Evolutionary conservation across 148 eudicot genomes (phyloP), one percentile per base, ranked within the genome.

Genomic region (Vaccinium macrocarpon): DNA sequence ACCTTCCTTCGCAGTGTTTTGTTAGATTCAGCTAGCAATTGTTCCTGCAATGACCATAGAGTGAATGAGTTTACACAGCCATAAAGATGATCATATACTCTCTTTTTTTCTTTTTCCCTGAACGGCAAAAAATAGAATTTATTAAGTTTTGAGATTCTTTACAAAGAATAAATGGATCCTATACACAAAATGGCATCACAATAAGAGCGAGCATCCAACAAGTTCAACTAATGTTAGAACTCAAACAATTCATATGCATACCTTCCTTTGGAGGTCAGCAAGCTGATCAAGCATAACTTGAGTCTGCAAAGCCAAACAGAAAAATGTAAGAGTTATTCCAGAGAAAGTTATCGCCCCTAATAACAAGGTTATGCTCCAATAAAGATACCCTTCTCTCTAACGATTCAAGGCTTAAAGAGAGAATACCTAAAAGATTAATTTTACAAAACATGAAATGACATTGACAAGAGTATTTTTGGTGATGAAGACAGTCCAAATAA

Each of bases 261-360:
- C 96, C 92, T 89, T 91, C 80, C 84, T 90, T 78, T 87, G 90
- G 51, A 92, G 86, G 23, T 89, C 92, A 74, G 91, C 90, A 35
- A 93, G 88, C 82, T 93, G 94, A 86, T 90, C 92, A 59, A 93
- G 84, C 93, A 92, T 88, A 51, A 68, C 88, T 62, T 91, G 90
- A 82, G 92, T 90, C 96, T 93, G 91, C 74, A 87, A 64, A 57
- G 12, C 76, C 29, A 68, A 13, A 52, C 25, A 49, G 78, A 50
- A 77, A 12, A 56, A 29, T 16, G 51, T 10, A 23, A 64, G 71
- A 10, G 15, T 23, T 64, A 9, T 57, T 64, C 71, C 71, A 23
- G 71, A 64, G 71, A 64, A 29, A 64, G 23, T 23, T 64, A 23
- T 29, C 8, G 25, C 68, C 66, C 21, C 0, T n/a, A 61, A 8